phyloP scores from a whole-genome alignment of 768 basidiomycete species.

The Lactarius trivialis region DNA sequence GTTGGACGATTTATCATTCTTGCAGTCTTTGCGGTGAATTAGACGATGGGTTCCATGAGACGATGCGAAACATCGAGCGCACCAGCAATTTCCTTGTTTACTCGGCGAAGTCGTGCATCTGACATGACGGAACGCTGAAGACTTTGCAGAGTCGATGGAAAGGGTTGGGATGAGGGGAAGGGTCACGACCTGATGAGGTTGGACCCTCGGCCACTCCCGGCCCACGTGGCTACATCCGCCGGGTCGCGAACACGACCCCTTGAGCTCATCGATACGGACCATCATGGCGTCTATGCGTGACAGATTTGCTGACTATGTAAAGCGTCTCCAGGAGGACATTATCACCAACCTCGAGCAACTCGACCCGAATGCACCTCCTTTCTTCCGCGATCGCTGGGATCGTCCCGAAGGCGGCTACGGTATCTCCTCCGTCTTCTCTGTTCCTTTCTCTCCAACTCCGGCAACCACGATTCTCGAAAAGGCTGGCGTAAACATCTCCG shows the following conservation, averaged over 20 bases:
- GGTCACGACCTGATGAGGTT: neutral
- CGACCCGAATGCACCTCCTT: constrained; percentile 62
- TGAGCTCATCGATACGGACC: neutral
- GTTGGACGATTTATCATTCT: constrained; percentile 87
- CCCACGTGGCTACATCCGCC: constrained; percentile 2
- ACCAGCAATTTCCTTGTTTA: constrained; percentile 94
- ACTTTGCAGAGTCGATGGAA: neutral
- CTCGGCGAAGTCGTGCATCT: constrained; percentile 81
- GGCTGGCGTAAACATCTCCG: constrained; percentile 90
- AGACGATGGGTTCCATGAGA: neutral
- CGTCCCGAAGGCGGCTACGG: constrained; percentile 71
- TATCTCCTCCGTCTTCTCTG: constrained; percentile 74
- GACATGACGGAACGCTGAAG: constrained; percentile 7
- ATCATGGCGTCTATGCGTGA: constrained; percentile 51
- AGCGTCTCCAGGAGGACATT: constrained; percentile 71
- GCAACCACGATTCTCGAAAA: constrained; percentile 71
- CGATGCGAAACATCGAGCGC: constrained; percentile 19
- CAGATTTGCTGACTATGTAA: constrained; percentile 71
- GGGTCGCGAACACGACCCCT: too few species aligned
- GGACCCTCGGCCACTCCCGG: neutral
- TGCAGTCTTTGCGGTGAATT: constrained; percentile 65
- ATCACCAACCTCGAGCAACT: constrained; percentile 70
- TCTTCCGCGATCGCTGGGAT: constrained; percentile 78
- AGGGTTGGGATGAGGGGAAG: constrained; percentile 8
- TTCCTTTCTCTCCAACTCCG: constrained; percentile 30